These are phyloP conservation scores for Pyricularia grisea DNA, from an alignment of 2,329 filamentous ascomycete genomes.

Conservation along the genomic window DNA sequence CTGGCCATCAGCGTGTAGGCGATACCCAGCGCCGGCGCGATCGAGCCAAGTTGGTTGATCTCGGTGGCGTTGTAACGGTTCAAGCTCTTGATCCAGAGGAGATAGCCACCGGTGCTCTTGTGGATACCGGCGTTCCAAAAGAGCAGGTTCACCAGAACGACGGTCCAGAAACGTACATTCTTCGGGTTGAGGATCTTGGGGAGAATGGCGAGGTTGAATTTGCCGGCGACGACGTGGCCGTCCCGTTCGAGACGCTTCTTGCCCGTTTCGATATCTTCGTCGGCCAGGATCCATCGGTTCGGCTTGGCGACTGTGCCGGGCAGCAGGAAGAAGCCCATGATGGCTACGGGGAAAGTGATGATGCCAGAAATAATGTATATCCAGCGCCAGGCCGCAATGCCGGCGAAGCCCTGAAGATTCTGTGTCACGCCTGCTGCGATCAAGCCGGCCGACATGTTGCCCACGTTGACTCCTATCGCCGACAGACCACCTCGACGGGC, in stretches of 20 bases:
- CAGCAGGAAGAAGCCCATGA: slow-evolving; percentile 13
- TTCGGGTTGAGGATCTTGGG: slow-evolving; percentile 19
- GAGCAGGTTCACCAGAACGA: slow-evolving; percentile 40
- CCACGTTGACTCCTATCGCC: slow-evolving; percentile 39
- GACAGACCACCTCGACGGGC: slow-evolving; percentile 40
- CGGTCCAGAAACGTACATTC: slow-evolving; percentile 39
- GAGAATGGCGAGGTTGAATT: slow-evolving; percentile 20
- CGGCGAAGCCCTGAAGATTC: slow-evolving; percentile 26
- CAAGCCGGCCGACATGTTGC: slow-evolving; percentile 42
- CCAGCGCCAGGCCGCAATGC: slow-evolving; percentile 36
- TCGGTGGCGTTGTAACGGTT: slow-evolving; percentile 3
- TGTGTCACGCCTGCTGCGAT: slow-evolving; percentile 35
- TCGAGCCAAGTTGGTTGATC: slow-evolving; percentile 5
- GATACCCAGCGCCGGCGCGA: slow-evolving; percentile 36
- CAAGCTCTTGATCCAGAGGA: slow-evolving; percentile 50
- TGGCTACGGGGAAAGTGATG: slow-evolving; percentile 11
- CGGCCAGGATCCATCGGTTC: slow-evolving; percentile 35
- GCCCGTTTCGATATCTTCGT: slow-evolving; percentile 35
- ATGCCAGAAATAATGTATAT: slow-evolving; percentile 9
- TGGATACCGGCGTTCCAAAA: slow-evolving; percentile 46
- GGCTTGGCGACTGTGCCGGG: slow-evolving; percentile 4
- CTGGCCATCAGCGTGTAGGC: slow-evolving; percentile 44
- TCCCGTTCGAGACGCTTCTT: slow-evolving; percentile 31
- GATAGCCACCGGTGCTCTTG: slow-evolving; percentile 35
- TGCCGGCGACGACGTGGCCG: slow-evolving; percentile 28